These are phyloP conservation scores for Saccharomycopsis sp. DNA, from an alignment of 805 yeast species.

Conservation along the genomic window DNA sequence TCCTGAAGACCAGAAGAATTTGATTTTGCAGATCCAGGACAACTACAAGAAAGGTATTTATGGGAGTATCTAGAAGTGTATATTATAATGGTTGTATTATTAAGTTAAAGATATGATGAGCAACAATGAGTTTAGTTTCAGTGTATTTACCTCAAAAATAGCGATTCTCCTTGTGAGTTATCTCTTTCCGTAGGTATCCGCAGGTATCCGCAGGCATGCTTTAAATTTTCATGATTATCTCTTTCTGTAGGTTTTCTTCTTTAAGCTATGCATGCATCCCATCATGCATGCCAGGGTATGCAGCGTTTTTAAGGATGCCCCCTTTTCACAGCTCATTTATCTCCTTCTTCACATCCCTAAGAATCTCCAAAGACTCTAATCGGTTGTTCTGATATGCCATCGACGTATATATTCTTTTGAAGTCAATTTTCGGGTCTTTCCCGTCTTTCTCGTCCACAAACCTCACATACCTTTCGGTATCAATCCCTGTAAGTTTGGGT, in stretches of 20 bases:
- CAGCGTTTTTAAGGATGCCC: too few relatives aligned
- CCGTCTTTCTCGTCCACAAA: not conserved
- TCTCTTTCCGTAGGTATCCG: too few relatives aligned
- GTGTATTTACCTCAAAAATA: too few relatives aligned
- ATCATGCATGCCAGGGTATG: too few relatives aligned
- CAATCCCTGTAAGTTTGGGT: not conserved
- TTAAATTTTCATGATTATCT: too few relatives aligned
- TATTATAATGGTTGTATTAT: too few relatives aligned
- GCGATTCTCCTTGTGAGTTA: too few relatives aligned
- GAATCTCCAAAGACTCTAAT: not conserved
- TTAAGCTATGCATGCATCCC: too few relatives aligned
- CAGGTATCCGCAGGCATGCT: too few relatives aligned
- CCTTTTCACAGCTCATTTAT: not conserved
- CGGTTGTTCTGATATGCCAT: slow-evolving; percentile 8
- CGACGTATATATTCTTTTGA: slow-evolving; percentile 7
- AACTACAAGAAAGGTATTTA: slow-evolving; percentile 27
- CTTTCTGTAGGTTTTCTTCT: too few relatives aligned
- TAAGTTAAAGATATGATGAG: too few relatives aligned
- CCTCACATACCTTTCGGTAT: slow-evolving; percentile 5
- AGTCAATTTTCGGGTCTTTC: slow-evolving; percentile 3
- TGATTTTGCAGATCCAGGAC: slow-evolving; percentile 26
- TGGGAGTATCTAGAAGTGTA: slow-evolving; percentile 20
- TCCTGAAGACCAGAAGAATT: slow-evolving; percentile 43
- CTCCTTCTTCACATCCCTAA: slow-evolving; percentile 1
- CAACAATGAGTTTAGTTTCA: too few relatives aligned